These are phyloP conservation scores for Chromera velia DNA, from an alignment of 73 alveolate species.

Conservation along the genomic window DNA sequence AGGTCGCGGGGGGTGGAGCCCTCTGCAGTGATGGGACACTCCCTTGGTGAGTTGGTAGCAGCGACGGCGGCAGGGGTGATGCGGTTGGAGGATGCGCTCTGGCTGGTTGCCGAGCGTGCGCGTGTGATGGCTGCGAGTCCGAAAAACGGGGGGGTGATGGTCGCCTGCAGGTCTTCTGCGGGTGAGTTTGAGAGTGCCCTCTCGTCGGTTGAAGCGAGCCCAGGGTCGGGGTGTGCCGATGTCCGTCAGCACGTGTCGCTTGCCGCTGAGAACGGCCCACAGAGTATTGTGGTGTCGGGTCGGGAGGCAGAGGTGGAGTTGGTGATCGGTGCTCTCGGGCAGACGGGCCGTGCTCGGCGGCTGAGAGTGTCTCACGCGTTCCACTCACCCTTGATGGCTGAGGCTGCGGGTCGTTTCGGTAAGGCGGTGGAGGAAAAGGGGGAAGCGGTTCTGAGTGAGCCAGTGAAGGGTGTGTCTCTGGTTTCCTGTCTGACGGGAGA, in stretches of 20 bases:
- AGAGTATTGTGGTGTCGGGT: slow-evolving; percentile 42
- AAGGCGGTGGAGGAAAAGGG: no score
- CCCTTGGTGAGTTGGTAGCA: no score
- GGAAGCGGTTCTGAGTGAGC: no score
- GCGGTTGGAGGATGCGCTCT: slow-evolving; percentile 25
- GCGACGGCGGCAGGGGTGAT: no score
- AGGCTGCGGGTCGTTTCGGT: no score
- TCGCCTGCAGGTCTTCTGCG: slow-evolving; percentile 9
- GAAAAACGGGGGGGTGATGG: slow-evolving; percentile 19
- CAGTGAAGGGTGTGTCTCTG: no score
- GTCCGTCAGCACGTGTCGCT: slow-evolving; percentile 13
- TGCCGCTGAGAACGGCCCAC: slow-evolving; percentile 34
- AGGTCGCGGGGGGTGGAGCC: slow-evolving; percentile 31
- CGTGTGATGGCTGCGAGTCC: slow-evolving; percentile 22
- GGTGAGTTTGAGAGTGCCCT: no score
- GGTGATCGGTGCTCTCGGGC: no score
- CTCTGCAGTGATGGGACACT: slow-evolving; percentile 27
- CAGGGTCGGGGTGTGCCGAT: no score
- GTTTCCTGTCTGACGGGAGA: background rate
- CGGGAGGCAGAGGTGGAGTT: no score
- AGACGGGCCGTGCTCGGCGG: no score
- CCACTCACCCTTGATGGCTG: slow-evolving; percentile 35
- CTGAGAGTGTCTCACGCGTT: slow-evolving; percentile 36
- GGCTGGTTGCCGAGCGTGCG: slow-evolving; percentile 32
- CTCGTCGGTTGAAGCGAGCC: background rate